phyloP scores from a whole-genome alignment of 495 filamentous ascomycete species.

The Penicillium taxi region DNA sequence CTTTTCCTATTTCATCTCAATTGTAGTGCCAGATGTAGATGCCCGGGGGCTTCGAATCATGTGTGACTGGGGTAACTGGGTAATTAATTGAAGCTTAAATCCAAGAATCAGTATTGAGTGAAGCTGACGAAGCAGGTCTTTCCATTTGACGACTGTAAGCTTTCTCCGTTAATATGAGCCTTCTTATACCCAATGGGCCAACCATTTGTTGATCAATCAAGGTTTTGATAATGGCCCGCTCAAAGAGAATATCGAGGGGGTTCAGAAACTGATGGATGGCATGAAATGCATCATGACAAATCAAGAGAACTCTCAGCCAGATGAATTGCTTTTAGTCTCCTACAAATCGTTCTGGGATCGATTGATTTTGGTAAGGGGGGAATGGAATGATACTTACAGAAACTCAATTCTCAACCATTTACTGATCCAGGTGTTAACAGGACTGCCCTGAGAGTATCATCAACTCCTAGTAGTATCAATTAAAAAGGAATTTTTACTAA shows the following conservation, averaged over 20 bases:
- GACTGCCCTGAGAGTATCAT: no score
- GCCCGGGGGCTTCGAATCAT: background rate
- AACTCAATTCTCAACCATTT: no score
- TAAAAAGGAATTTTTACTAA: no score
- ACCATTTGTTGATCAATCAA: background rate
- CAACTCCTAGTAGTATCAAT: no score
- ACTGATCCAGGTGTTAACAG: no score
- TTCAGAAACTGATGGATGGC: background rate
- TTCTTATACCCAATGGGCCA: no score
- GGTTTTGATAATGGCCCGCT: conserved; percentile 2
- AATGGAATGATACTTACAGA: background rate
- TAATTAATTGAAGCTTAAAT: no score
- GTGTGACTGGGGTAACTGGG: conserved; percentile 3
- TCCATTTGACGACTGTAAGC: conserved; percentile 1
- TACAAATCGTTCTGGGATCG: background rate
- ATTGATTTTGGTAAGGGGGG: background rate
- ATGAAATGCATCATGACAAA: background rate
- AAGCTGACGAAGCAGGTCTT: conserved; percentile 3
- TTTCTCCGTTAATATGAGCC: no score
- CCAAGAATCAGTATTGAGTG: no score
- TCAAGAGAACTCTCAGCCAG: background rate
- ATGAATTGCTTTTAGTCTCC: background rate
- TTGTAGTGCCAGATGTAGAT: background rate
- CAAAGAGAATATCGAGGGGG: background rate
- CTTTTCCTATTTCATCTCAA: background rate